Percentiles rank a stretch among this genome's conserved stretches.
phyloP scores from a whole-genome alignment of 768 basidiomycete genomes.

The Mycena haematopus region DNA sequence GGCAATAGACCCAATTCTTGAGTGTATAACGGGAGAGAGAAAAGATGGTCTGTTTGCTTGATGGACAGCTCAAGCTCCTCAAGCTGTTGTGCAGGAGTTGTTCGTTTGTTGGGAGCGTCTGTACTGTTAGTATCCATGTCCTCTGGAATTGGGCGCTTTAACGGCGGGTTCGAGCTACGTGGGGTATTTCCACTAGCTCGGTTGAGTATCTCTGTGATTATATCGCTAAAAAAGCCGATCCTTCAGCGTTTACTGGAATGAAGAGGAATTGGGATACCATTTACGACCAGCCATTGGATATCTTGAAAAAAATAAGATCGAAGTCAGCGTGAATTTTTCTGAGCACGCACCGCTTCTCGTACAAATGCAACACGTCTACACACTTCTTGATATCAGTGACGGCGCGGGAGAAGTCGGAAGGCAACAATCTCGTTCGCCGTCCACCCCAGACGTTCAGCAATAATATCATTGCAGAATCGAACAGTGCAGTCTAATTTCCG shows the following conservation, averaged over 20 bases:
- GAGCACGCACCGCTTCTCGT: too few species aligned
- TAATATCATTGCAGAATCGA: conserved; percentile 17
- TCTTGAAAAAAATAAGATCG: not conserved
- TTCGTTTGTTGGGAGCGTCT: too few species aligned
- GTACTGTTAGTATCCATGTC: too few species aligned
- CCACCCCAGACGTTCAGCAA: conserved; percentile 17
- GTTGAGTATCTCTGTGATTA: conserved; percentile 18
- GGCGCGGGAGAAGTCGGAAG: conserved; percentile 7
- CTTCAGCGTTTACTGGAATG: not conserved
- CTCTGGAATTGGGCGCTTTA: conserved; percentile 1
- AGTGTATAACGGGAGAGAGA: conserved; percentile 21
- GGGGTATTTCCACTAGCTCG: not conserved
- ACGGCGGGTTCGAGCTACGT: not conserved
- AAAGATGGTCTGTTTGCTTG: conserved; percentile 14
- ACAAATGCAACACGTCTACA: conserved; percentile 10
- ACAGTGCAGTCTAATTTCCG: conserved; percentile 4
- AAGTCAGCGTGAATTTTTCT: not conserved
- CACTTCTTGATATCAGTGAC: conserved; percentile 18
- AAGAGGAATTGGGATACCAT: conserved; percentile 2
- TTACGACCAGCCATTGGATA: conserved; percentile 14
- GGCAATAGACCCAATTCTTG: too few species aligned
- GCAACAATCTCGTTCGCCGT: not conserved
- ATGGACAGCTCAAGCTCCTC: conserved; percentile 5
- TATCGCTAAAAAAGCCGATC: conserved; percentile 9
- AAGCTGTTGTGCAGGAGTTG: not conserved